These are phyloP conservation scores for Leccinum aurantiacum DNA, from an alignment of 768 basidiomycete species.

Conservation along the genomic window DNA sequence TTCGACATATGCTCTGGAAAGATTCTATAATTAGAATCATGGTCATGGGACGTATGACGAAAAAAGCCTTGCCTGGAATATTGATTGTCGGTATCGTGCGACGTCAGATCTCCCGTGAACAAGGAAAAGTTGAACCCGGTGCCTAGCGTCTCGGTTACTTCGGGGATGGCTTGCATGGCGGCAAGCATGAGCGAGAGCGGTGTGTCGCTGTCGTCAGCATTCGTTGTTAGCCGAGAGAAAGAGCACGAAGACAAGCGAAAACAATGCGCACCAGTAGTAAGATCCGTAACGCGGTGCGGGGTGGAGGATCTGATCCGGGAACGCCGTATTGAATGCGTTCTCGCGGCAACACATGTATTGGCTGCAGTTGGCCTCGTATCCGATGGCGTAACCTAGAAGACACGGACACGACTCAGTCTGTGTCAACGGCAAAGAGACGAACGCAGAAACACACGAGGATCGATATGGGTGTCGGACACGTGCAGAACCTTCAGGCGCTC, in stretches of 20 bases:
- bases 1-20: slow-evolving; percentile 50
- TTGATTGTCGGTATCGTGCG: slow-evolving; percentile 69
- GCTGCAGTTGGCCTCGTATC: slow-evolving; percentile 47
- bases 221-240: background rate
- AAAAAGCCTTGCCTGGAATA: slow-evolving; percentile 47
- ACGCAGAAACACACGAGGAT: slow-evolving; percentile 40
- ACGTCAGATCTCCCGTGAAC: slow-evolving; percentile 73
- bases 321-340: slow-evolving; percentile 46
- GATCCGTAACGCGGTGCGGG: slow-evolving; percentile 67
- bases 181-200: slow-evolving; percentile 57
- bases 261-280: slow-evolving; percentile 12
- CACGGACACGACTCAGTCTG: background rate
- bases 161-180: slow-evolving; percentile 64
- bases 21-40: slow-evolving; percentile 3
- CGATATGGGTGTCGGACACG: slow-evolving; percentile 50
- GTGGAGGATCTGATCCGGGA: slow-evolving; percentile 46
- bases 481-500: slow-evolving; percentile 49
- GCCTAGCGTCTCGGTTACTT: slow-evolving; percentile 56
- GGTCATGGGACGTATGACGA: background rate
- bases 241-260: too few species aligned
- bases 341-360: slow-evolving; percentile 61
- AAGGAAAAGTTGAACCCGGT: slow-evolving; percentile 64
- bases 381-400: slow-evolving; percentile 59
- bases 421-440: too few species aligned
- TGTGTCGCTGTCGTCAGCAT: slow-evolving; percentile 45